Evolutionary conservation across 2,329 filamentous ascomycete species (phyloP).

Genomic region (Exophiala sp.): DNA sequence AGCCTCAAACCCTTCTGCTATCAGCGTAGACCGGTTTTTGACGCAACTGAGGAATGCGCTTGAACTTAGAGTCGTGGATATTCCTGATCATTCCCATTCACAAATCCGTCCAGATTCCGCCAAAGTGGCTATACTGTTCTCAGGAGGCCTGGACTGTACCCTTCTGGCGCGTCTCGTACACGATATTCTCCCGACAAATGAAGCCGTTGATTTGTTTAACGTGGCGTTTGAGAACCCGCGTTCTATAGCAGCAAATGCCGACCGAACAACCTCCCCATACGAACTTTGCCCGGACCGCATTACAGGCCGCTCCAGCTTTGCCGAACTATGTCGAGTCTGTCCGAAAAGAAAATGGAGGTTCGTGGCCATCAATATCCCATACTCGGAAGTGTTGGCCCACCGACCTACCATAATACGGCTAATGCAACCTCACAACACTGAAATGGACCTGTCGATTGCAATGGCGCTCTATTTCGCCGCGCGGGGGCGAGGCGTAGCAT

Average conservation of each 20-base stretch:
- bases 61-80: slow-evolving; percentile 20
- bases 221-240: slow-evolving; percentile 95
- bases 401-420: slow-evolving; percentile 64
- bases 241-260: slow-evolving; percentile 49
- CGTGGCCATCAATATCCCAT: slow-evolving; percentile 72
- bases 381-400: slow-evolving; percentile 64
- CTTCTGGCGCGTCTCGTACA: slow-evolving; percentile 75
- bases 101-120: slow-evolving; percentile 28
- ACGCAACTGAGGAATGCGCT: slow-evolving; percentile 21
- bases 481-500: slow-evolving; percentile 55
- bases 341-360: slow-evolving; percentile 73
- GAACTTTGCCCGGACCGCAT: slow-evolving; percentile 85
- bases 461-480: slow-evolving; percentile 93
- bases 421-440: slow-evolving; percentile 90
- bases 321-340: slow-evolving; percentile 66
- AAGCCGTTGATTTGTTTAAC: slow-evolving; percentile 82
- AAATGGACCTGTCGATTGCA: slow-evolving; percentile 97
- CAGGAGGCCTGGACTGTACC: slow-evolving; percentile 88
- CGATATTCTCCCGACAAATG: slow-evolving; percentile 61
- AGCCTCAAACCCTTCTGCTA: slow-evolving; percentile 9
- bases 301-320: slow-evolving; percentile 73
- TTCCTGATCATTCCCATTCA: slow-evolving; percentile 20
- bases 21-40: slow-evolving; percentile 11
- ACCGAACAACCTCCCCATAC: slow-evolving; percentile 52
- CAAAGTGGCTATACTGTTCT: slow-evolving; percentile 75